Base-by-base conservation (phyloP, 192 early-diverging fungal genomes). In the Podila clonocystis region DNA sequence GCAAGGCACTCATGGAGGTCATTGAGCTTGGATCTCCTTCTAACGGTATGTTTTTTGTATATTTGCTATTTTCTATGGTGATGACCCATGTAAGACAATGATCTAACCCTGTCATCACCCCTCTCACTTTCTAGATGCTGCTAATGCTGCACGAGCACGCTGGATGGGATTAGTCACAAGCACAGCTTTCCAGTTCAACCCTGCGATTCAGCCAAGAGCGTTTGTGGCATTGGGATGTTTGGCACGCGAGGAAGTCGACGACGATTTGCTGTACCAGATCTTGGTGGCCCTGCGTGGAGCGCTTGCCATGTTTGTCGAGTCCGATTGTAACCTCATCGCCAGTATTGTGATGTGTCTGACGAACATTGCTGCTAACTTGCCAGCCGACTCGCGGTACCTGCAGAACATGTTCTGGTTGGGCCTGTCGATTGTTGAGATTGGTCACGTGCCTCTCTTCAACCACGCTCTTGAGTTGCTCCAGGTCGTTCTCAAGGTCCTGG, bases 181-280 rank as follows among this genome's bases (percentile, higher is more conserved):
- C 49, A 94, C 94, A 60, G 95, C 97, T 1, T 99, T 99, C 89
- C 94, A 96, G 68, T 94, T 93, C 83, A 97, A 97, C 75, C 95
- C 94, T 7, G 95, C 96, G 0, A 91, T 98, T 31, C 97, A 99
- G 82, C 96, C 97, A 5, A 91, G 97, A 38, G 94, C 97, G 2
- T 99, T 98, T 84, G 93, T 97, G 29, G 87, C 93, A 20, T 86
- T 99, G 31, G 97, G 97, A 24, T 93, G 92, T 50, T 85, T 99
- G 55, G 95, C 94, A 4, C 86, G 92, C 29, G 94, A 97, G 74
- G 95, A 95, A 69, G 93, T 96, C 1, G 96, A 98, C 67, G 95
- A 97, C 65, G 96, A 97, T 72, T 63, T 97, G 58, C 74, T 98
- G n/a, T 99, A 97, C 75, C 95, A 97, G 83, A 96, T 95, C 26